phyloP scores from a whole-genome alignment of 176 grass and related monocot genomes.

The Rhipidocladum racemiflorum region DNA sequence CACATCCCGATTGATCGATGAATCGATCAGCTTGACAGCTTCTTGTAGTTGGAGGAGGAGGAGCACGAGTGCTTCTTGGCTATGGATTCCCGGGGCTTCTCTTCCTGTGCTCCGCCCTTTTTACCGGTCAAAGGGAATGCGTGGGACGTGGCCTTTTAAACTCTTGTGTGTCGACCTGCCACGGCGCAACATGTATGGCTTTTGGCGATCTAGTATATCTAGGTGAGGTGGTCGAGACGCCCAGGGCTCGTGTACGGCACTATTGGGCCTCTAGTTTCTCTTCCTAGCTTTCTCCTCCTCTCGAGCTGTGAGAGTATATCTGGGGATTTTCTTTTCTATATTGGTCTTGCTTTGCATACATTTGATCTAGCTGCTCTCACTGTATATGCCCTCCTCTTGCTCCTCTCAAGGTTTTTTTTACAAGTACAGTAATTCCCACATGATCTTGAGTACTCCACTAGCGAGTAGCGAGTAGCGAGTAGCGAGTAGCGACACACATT shows the following conservation, averaged over 20 bases:
- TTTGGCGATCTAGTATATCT: conserved; percentile 9
- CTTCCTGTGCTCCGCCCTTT: conserved; percentile 10
- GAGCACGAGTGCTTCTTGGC: conserved; percentile 1
- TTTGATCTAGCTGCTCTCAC: background rate
- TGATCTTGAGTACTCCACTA: too few relatives aligned
- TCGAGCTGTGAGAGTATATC: background rate
- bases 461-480: too few relatives aligned
- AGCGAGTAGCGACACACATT: too few relatives aligned
- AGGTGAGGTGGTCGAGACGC: conserved; percentile 25
- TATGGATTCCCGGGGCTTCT: background rate
- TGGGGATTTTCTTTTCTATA: background rate
- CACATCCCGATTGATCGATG: conserved; percentile 42
- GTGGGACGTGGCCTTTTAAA: conserved; percentile 41
- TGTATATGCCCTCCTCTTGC: background rate
- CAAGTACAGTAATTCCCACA: too few relatives aligned
- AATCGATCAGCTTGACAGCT: background rate
- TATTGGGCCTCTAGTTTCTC: background rate
- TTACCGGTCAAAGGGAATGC: conserved; percentile 37
- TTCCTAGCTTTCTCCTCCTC: background rate
- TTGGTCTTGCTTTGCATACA: background rate
- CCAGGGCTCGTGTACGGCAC: conserved; percentile 48
- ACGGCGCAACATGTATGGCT: conserved; percentile 37
- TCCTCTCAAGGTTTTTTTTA: too few relatives aligned
- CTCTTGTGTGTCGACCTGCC: conserved; percentile 24
- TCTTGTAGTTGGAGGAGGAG: background rate